Conservation (phyloP, 2,329 filamentous ascomycete genomes). For the Neurospora crassa region DNA sequence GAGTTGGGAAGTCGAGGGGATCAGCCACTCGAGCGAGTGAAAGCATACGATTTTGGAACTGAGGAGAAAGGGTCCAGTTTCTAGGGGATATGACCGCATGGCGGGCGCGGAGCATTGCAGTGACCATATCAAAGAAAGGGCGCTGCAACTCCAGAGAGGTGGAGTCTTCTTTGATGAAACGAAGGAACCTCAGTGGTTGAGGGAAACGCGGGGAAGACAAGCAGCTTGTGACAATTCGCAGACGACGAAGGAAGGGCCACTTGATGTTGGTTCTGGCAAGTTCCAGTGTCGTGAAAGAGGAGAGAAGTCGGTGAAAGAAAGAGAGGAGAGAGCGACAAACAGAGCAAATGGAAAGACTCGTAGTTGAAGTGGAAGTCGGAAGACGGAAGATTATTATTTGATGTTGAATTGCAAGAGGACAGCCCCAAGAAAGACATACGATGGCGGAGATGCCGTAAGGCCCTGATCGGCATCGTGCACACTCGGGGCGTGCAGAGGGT, state of each 20-base stretch:
- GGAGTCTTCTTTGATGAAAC: background rate
- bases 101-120: background rate
- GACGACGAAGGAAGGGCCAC: background rate
- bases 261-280: background rate
- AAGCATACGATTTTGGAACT: background rate
- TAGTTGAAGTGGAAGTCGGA: background rate
- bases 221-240: background rate
- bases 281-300: background rate
- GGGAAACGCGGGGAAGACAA: background rate
- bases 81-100: background rate
- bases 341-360: background rate
- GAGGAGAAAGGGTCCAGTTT: background rate
- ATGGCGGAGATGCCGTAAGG: background rate
- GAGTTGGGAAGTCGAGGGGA: background rate
- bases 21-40: background rate
- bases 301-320: background rate
- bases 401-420: background rate
- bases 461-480: too few species aligned
- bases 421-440: background rate
- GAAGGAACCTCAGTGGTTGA: background rate
- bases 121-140: background rate
- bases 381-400: background rate
- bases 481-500: too few species aligned
- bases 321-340: background rate
- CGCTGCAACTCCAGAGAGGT: background rate